These are phyloP conservation scores for Rubia balearica DNA, from an alignment of 305 asterid species.

Conservation along the genomic window DNA sequence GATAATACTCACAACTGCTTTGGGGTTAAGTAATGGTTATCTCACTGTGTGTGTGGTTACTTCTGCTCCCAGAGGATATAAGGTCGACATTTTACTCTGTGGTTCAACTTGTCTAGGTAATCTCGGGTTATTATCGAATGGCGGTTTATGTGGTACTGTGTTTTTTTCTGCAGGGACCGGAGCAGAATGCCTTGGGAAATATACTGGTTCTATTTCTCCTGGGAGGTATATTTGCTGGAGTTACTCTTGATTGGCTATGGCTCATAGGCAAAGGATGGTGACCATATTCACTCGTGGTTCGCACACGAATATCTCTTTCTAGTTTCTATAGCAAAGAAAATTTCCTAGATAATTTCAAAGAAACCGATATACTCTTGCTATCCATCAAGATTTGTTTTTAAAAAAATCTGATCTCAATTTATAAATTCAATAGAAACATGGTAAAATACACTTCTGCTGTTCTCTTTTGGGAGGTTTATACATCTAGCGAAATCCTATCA, in stretches of 20 bases:
- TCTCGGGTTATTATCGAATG: not conserved
- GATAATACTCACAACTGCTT: conserved; percentile 28
- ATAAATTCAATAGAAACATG: not conserved
- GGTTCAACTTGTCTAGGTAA: not conserved
- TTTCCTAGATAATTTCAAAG: not conserved
- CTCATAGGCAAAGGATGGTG: conserved; percentile 42
- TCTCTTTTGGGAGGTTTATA: not conserved
- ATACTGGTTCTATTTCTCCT: conserved; percentile 34
- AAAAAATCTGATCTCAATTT: not conserved
- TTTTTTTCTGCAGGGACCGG: conserved; percentile 31
- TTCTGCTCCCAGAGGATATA: conserved; percentile 41
- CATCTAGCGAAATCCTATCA: not conserved
- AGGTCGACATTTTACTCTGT: conserved; percentile 15
- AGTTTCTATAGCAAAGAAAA: not conserved
- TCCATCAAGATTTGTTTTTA: not conserved
- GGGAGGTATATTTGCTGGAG: conserved; percentile 43
- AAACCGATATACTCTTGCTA: too few species aligned
- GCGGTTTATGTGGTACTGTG: not conserved
- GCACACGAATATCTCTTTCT: not conserved
- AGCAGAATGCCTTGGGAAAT: conserved; percentile 44
- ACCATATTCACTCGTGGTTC: conserved; percentile 1
- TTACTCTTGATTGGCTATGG: conserved; percentile 42
- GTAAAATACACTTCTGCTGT: not conserved
- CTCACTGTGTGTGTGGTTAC: conserved; percentile 39
- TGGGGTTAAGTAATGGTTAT: conserved; percentile 36